Evolutionary conservation across 192 early-diverging fungal genomes (phyloP), one percentile per base, ranked within the genome.

Genomic region (Mortierella antarctica): DNA sequence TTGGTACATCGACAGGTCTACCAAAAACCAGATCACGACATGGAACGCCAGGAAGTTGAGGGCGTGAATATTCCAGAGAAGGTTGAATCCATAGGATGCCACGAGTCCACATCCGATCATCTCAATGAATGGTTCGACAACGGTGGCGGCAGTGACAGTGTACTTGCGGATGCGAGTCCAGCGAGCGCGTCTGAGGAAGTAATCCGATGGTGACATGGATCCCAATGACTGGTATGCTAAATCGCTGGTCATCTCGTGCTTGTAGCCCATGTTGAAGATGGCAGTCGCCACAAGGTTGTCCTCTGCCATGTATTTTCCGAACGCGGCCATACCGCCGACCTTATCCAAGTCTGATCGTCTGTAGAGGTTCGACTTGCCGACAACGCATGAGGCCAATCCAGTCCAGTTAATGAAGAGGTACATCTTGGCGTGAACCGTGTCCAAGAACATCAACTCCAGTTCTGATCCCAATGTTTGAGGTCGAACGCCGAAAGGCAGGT

Each of bases 131-230:
- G 98, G 98, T 85, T 99, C 98, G 4, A 92, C 76, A 7, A 97
- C 67, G 13, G 98, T 99, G 0, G 97, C 97, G 42, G 85, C 86
- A 0, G 95, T 91, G 9, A 96, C 95, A 6, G 94, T 95, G 82
- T 96, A 98, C 83, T 97, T 98, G 61, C 98, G 88, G 63, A 96
- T 92, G 44, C 98, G 90, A 44, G 93, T 93, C 98, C 98, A 99
- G 58, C 98, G 87, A 21, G 93, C 90, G n/a, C 96, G 89, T 20
- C 97, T 85, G 55, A 86, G 75, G 65, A 93, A 93, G 83, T 95
- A 99, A 60, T 96, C 96, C 4, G 83, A 62, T n/a, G 94, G 73
- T 0, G 90, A 83, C 75, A 93, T 86, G 7, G 86, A 83, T 47
- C 95, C 96, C 5, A 96, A 84, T 2, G 92, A 87, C 83, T 99